Base-by-base conservation (phyloP, 1,139 yeast species). In the Saccharomyces uvarum region DNA sequence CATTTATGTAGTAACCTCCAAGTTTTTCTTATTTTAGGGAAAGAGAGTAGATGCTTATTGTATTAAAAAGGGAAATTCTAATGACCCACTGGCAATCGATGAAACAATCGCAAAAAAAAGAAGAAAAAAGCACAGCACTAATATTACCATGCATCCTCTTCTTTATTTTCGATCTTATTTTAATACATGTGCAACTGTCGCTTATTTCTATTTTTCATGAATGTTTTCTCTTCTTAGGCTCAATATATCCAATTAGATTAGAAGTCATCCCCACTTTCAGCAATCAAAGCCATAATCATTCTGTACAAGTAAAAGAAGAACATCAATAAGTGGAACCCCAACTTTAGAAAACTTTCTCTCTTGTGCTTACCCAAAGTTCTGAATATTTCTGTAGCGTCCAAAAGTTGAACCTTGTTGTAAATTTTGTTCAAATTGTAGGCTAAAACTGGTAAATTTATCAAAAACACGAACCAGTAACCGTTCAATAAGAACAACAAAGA, bases 321-420 rank as follows among this genome's bases (percentile, higher is more conserved):
- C 85, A 91, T 79, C 67, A 90, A 75, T 65, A 93, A 78, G 71
- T 90, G 95, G 82, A 88, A 88, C 11, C 95, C 97, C 67, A 93
- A 81, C 74, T 93, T 93, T 72, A 87, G 74, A 70, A 91, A 91
- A 55, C 91, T 81, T 75, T 90, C 98, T 73, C 85, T 87, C 82
- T 95, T 93, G 76, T 93, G 96, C 69, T 86, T 88, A 63, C 89
- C 82, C 68, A 95, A 79, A 51, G 98, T 91, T 77, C 98, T 84
- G 76, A 93, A 93, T 68, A 93, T 95, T 75, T 93, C 99, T 51
- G 99, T 93, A 57, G 99, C 99, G 73, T 93, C 99, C 72, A 95
- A 81, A 61, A 89, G 76, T 71, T 93, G 93, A 71, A 86, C 86
- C 73, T 88, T 88, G 64, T 81, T 83, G 63, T 82, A 77, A 57